phyloP scores from a whole-genome alignment of 139 green algal species.

The Chlorella ohadii region DNA sequence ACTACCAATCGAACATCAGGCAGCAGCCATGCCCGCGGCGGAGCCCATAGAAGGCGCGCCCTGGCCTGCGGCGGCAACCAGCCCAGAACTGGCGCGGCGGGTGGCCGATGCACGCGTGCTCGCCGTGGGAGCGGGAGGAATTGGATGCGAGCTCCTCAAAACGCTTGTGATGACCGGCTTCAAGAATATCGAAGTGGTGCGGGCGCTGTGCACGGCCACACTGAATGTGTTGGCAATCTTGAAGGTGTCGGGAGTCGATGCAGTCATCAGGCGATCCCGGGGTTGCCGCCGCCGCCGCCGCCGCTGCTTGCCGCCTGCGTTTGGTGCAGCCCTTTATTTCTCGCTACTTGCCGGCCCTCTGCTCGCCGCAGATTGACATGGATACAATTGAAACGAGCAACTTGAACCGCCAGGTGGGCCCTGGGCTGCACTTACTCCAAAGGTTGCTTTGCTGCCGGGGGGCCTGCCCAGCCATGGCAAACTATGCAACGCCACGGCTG shows the following conservation, averaged over 20 bases:
- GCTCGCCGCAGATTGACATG: conserved; percentile 94
- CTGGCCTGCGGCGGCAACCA: too few species aligned
- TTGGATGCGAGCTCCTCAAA: conserved; percentile 99
- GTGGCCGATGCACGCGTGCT: conserved; percentile 80
- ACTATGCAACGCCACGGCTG: background rate
- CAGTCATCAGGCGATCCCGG: too few species aligned
- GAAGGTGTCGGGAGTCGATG: too few species aligned
- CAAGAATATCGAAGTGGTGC: conserved; percentile 88
- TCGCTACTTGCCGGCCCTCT: too few species aligned
- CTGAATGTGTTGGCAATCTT: too few species aligned
- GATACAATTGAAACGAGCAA: conserved; percentile 99
- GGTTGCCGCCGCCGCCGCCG: background rate
- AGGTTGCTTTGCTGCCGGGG: too few species aligned
- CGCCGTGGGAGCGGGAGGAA: conserved; percentile 95
- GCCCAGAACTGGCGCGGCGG: conserved; percentile 5
- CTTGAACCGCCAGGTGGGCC: conserved; percentile 81
- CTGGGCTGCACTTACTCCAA: background rate
- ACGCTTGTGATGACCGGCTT: conserved; percentile 95
- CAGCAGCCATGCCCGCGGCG: too few species aligned
- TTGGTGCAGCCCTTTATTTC: background rate
- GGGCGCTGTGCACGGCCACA: conserved; percentile 11
- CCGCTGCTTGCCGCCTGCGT: background rate
- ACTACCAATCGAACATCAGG: too few species aligned
- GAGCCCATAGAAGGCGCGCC: too few species aligned
- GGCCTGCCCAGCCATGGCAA: too few species aligned